These are phyloP conservation scores for Penicillium vulpinum DNA, from an alignment of 2,329 filamentous ascomycete genomes.

Conservation along the genomic window DNA sequence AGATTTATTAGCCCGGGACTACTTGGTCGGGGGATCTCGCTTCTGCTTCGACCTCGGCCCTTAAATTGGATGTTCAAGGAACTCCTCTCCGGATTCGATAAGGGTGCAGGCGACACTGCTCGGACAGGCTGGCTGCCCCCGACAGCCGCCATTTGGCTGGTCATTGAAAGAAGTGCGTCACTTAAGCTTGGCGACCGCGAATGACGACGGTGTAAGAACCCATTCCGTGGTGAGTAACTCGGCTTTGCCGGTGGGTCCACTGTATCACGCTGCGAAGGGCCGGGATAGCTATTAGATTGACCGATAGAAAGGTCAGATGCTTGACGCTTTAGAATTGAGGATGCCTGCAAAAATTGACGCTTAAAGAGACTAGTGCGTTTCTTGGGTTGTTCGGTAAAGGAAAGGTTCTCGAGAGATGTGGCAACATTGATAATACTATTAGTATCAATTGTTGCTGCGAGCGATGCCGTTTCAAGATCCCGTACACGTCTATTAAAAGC, in stretches of 20 bases:
- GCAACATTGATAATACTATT: slow-evolving; percentile 47
- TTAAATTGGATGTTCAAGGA: slow-evolving; percentile 51
- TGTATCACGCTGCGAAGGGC: slow-evolving; percentile 17
- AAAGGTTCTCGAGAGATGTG: slow-evolving; percentile 46
- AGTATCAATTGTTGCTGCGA: slow-evolving; percentile 56
- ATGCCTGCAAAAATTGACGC: slow-evolving; percentile 44
- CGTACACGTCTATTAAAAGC: slow-evolving; percentile 51
- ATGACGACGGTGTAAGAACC: slow-evolving; percentile 33
- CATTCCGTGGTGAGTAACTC: slow-evolving; percentile 39
- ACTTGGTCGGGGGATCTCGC: slow-evolving; percentile 52
- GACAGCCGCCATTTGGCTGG: slow-evolving; percentile 48
- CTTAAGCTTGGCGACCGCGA: slow-evolving; percentile 41
- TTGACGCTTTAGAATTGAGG: slow-evolving; percentile 50
- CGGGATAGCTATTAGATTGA: slow-evolving; percentile 30
- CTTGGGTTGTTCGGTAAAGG: slow-evolving; percentile 37
- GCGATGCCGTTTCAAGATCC: slow-evolving; percentile 56
- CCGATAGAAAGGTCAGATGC: slow-evolving; percentile 32
- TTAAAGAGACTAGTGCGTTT: slow-evolving; percentile 50
- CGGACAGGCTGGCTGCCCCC: slow-evolving; percentile 60
- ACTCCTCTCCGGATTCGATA: slow-evolving; percentile 34
- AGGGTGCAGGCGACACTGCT: slow-evolving; percentile 48
- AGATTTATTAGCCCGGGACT: slow-evolving; percentile 53
- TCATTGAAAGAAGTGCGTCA: slow-evolving; percentile 48
- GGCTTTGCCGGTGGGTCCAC: slow-evolving; percentile 32
- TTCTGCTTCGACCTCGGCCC: slow-evolving; percentile 55